phyloP scores from a whole-genome alignment of 495 filamentous ascomycete genomes.

The Lasiosphaeris hirsuta region DNA sequence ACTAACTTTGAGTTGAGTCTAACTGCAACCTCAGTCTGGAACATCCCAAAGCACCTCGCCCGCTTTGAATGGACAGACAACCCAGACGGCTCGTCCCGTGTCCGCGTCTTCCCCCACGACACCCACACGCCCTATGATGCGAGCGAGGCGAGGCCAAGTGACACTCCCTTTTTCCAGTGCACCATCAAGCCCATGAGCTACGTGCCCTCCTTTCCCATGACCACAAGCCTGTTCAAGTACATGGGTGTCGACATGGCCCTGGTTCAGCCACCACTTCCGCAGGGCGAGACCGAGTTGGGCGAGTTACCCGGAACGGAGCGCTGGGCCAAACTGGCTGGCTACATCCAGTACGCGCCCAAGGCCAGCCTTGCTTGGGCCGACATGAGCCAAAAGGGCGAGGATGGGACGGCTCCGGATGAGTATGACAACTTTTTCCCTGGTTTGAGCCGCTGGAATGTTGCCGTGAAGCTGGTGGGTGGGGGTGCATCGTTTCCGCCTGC shows the following conservation, averaged over 20 bases:
- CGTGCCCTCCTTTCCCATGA: constrained; percentile 41
- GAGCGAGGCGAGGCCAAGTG: constrained; percentile 23
- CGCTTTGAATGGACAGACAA: constrained; percentile 44
- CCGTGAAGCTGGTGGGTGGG: constrained; percentile 41
- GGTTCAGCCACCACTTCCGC: constrained; percentile 46
- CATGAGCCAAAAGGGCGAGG: constrained; percentile 33
- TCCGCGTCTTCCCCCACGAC: constrained; percentile 44
- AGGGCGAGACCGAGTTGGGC: constrained; percentile 25
- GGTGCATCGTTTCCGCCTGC: constrained; percentile 35
- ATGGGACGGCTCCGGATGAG: constrained; percentile 18
- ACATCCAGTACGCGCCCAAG: constrained; percentile 17
- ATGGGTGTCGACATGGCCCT: constrained; percentile 33
- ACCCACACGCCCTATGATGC: constrained; percentile 11
- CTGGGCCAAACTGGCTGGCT: constrained; percentile 31
- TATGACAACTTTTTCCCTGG: constrained; percentile 45
- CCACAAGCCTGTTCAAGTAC: constrained; percentile 30
- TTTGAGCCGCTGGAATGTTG: constrained; percentile 42
- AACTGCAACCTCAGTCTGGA: constrained; percentile 40
- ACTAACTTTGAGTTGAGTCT: not conserved
- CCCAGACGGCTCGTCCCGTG: constrained; percentile 31
- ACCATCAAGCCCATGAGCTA: constrained; percentile 39
- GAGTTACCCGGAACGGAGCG: constrained; percentile 34
- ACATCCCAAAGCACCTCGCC: constrained; percentile 53
- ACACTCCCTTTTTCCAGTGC: constrained; percentile 41
- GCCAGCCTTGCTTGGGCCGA: constrained; percentile 38